These are phyloP conservation scores for Jaltomata sinuosa DNA, from an alignment of 257 asterid species.

Conservation along the genomic window DNA sequence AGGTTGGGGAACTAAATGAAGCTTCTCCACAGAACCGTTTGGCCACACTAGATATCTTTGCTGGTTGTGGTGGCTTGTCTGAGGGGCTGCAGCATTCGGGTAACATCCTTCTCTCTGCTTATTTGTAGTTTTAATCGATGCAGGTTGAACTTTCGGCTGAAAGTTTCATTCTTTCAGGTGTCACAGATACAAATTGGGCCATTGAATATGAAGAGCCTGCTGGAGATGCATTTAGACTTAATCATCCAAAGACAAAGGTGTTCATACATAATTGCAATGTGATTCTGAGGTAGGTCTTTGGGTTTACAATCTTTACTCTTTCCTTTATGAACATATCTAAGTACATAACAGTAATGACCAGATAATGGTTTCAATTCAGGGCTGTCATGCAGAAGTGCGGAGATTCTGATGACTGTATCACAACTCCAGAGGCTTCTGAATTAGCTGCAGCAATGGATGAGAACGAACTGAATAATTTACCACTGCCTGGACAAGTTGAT, in stretches of 20 bases:
- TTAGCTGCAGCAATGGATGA: slow-evolving; percentile 45
- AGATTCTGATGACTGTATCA: slow-evolving; percentile 78
- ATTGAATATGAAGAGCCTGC: slow-evolving; percentile 92
- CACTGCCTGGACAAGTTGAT: slow-evolving; percentile 90
- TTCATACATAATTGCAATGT: slow-evolving; percentile 85
- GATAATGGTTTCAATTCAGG: slow-evolving; percentile 39
- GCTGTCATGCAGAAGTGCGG: slow-evolving; percentile 89
- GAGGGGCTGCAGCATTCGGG: slow-evolving; percentile 81
- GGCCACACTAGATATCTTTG: slow-evolving; percentile 79
- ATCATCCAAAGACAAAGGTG: slow-evolving; percentile 71
- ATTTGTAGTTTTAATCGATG: neutral
- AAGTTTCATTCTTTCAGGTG: slow-evolving; percentile 34
- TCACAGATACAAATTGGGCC: slow-evolving; percentile 77
- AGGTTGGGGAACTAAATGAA: slow-evolving; percentile 21
- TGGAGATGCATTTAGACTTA: slow-evolving; percentile 87
- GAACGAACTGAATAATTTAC: slow-evolving; percentile 59
- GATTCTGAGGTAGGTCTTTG: slow-evolving; percentile 52
- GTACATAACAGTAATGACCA: neutral
- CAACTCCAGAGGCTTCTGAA: slow-evolving; percentile 86
- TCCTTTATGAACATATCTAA: neutral
- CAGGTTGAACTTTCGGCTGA: neutral
- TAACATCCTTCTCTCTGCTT: slow-evolving; percentile 1
- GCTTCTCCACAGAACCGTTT: slow-evolving; percentile 30
- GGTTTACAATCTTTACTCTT: neutral
- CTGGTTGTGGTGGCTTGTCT: slow-evolving; percentile 98